phyloP scores from a whole-genome alignment of 108 stramenopile species.

The Nitzschia sp. region DNA sequence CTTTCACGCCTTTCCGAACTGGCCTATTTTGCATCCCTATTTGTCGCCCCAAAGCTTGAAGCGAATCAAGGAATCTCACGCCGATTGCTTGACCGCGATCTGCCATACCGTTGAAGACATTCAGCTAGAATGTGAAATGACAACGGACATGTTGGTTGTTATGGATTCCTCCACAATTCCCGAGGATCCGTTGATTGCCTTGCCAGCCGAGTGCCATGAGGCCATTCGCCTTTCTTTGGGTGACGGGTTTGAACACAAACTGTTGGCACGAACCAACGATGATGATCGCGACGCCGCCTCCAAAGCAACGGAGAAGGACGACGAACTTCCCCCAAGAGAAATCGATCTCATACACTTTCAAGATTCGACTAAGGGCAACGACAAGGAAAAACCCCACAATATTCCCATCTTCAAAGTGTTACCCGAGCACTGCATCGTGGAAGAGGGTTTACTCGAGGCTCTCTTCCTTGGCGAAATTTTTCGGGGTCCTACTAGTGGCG shows the following conservation, averaged over 20 bases:
- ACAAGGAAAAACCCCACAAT: not conserved
- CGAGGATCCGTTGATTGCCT: not conserved
- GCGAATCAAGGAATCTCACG: not conserved
- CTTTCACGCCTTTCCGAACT: not conserved
- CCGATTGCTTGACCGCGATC: not conserved
- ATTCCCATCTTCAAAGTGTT: slow-evolving; percentile 1
- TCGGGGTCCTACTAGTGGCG: not conserved
- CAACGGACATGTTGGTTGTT: not conserved
- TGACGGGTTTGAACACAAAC: not conserved
- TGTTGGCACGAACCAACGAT: not conserved
- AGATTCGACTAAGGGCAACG: not conserved
- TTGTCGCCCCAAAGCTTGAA: not conserved
- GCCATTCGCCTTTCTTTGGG: slow-evolving; percentile 4
- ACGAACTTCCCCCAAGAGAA: not conserved
- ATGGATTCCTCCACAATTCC: not conserved
- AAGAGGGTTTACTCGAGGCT: slow-evolving; percentile 5
- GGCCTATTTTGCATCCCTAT: not conserved
- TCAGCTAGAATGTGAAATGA: slow-evolving; percentile 8
- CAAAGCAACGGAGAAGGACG: not conserved
- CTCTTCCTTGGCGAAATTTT: not conserved
- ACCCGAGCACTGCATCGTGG: not conserved
- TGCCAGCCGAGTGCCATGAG: slow-evolving; percentile 13
- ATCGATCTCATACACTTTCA: not conserved
- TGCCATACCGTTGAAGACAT: not conserved
- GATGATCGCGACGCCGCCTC: not conserved